A percentile compares a stretch with the other conserved stretches of the same genome.
Evolutionary conservation across 1,139 yeast species (phyloP).

Genomic region (Lodderomyces pseudojiufengensis): DNA sequence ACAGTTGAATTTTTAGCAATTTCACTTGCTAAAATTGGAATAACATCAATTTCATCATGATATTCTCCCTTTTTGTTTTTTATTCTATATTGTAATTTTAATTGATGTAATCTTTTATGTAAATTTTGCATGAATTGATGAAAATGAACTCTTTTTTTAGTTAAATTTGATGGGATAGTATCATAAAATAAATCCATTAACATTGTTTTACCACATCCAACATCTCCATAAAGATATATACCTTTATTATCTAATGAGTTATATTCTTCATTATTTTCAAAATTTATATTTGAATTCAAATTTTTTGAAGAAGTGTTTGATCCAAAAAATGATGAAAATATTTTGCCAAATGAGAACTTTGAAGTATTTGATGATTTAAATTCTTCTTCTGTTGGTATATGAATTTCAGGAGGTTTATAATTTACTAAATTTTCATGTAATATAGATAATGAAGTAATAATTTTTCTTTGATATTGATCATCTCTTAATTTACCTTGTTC

Average conservation of each 20-base stretch:
- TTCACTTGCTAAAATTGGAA: conserved; percentile 81
- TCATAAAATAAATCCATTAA: conserved; percentile 90
- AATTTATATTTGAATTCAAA: conserved; percentile 2
- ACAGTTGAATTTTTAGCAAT: conserved; percentile 74
- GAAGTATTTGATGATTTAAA: conserved; percentile 31
- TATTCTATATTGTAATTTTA: conserved; percentile 50
- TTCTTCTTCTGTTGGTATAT: conserved; percentile 44
- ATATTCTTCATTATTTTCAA: conserved; percentile 1
- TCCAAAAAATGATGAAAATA: conserved; percentile 35
- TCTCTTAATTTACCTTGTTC: conserved; percentile 49
- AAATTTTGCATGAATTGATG: conserved; percentile 96
- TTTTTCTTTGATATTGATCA: conserved; percentile 66
- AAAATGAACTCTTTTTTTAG: conserved; percentile 82
- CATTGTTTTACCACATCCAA: conserved; percentile 98
- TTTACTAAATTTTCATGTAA: conserved; percentile 45
- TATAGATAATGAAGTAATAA: conserved; percentile 50
- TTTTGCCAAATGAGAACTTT: conserved; percentile 38
- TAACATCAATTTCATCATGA: conserved; percentile 68
- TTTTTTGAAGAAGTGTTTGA: conserved; percentile 14
- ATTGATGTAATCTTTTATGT: conserved; percentile 80
- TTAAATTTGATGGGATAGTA: conserved; percentile 71
- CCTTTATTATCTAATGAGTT: conserved; percentile 52
- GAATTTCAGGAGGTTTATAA: conserved; percentile 56
- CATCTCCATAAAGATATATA: conserved; percentile 91
- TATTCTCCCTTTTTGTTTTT: background rate